Evolutionary conservation across 352 stramenopile genomes (phyloP).

Genomic region (Globisporangium irregulare): DNA sequence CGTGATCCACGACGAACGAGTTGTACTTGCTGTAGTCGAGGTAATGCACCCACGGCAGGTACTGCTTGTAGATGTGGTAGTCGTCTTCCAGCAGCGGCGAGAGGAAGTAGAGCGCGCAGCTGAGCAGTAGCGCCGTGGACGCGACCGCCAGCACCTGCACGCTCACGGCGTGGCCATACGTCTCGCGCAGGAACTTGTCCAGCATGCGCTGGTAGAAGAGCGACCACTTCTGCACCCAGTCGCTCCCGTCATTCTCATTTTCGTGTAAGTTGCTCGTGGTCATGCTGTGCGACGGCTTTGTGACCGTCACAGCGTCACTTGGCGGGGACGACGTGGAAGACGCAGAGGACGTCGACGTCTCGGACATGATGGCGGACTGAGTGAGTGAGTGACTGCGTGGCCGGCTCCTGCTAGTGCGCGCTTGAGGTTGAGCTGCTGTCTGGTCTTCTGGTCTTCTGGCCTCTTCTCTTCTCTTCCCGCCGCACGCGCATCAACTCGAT

Average conservation of each 20-base stretch:
- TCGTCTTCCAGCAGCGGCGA: slow-evolving; percentile 52
- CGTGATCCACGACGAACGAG: slow-evolving; percentile 72
- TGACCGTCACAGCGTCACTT: not conserved
- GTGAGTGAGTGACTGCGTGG: not conserved
- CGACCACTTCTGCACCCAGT: slow-evolving; percentile 18
- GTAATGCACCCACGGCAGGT: slow-evolving; percentile 46
- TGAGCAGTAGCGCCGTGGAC: slow-evolving; percentile 49
- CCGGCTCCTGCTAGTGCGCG: not conserved
- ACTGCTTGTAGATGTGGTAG: slow-evolving; percentile 48
- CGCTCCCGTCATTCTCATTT: slow-evolving; percentile 5
- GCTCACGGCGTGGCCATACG: slow-evolving; percentile 51
- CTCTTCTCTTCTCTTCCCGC: not conserved
- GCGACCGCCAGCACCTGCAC: slow-evolving; percentile 50
- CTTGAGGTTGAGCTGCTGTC: not conserved
- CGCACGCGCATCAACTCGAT: slow-evolving; percentile 3
- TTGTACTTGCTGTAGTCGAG: slow-evolving; percentile 66
- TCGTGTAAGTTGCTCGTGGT: not conserved
- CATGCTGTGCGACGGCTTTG: not conserved
- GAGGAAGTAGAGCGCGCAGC: slow-evolving; percentile 50
- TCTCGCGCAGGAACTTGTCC: slow-evolving; percentile 44
- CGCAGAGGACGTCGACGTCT: slow-evolving; percentile 3
- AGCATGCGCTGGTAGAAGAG: slow-evolving; percentile 29
- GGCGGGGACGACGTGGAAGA: not conserved
- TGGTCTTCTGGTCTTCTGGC: not conserved
- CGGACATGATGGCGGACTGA: not conserved